A percentile compares a stretch with the other conserved stretches of the same genome.
Conservation (phyloP, 2,329 filamentous ascomycete genomes). For the Botrytis pseudocinerea region DNA sequence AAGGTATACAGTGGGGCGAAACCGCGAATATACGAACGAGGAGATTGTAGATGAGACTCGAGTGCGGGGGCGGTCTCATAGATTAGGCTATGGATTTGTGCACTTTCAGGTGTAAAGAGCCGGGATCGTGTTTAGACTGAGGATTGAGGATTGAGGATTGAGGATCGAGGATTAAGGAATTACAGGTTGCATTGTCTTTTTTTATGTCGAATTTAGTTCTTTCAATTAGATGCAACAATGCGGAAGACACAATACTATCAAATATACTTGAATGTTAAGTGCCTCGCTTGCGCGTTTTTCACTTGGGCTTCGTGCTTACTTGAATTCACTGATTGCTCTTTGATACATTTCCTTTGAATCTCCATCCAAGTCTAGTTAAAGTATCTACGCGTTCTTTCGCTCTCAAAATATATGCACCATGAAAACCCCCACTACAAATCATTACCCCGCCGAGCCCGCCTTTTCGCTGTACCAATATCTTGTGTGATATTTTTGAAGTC, state of each 20-base stretch:
- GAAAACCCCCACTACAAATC: background rate
- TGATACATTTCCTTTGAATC: too few species aligned
- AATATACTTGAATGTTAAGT: background rate
- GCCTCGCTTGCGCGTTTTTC: background rate
- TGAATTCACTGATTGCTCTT: background rate
- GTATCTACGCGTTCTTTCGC: background rate
- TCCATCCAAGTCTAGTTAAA: background rate
- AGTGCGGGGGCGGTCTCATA: background rate
- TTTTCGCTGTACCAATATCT: background rate
- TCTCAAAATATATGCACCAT: background rate
- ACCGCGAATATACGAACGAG: background rate
- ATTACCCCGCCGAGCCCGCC: background rate
- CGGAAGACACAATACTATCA: background rate
- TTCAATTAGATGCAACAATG: background rate
- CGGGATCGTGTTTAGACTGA: background rate
- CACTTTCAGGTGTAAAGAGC: background rate
- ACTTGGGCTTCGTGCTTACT: background rate
- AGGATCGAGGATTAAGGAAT: background rate
- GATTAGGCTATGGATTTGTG: background rate
- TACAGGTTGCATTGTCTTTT: slow-evolving; percentile 5
- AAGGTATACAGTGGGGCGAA: background rate
- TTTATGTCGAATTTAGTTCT: background rate
- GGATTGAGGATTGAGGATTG: background rate
- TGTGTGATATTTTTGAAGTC: background rate
- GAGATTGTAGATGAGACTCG: slow-evolving; percentile 5